A percentile compares a stretch with the other conserved stretches of the same genome.
These are phyloP conservation scores for Aspergillus glaucus DNA, from an alignment of 2,329 filamentous ascomycete genomes.

Conservation along the genomic window DNA sequence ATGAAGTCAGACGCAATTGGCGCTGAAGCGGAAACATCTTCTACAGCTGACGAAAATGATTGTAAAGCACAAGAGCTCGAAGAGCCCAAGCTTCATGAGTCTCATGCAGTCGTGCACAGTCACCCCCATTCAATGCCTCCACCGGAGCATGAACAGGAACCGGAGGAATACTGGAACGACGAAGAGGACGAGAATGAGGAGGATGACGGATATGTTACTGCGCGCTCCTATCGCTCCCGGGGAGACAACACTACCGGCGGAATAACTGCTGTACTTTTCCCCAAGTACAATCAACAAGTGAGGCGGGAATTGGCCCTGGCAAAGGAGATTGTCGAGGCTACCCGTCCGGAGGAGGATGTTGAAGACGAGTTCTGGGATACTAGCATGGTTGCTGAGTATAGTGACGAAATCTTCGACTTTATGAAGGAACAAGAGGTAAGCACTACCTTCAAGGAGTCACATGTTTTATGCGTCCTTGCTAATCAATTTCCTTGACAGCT, in stretches of 20 bases:
- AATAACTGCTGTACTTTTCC: slow-evolving; percentile 62
- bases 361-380: slow-evolving; percentile 90
- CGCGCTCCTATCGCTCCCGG: slow-evolving; percentile 69
- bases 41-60: slow-evolving; percentile 20
- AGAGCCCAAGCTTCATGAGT: slow-evolving; percentile 8
- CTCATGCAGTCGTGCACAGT: not conserved
- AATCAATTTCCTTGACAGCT: slow-evolving; percentile 43
- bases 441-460: slow-evolving; percentile 2
- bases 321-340: slow-evolving; percentile 60
- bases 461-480: slow-evolving; percentile 10
- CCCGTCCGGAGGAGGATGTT: slow-evolving; percentile 64
- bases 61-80: slow-evolving; percentile 16
- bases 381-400: slow-evolving; percentile 96
- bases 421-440: slow-evolving; percentile 81
- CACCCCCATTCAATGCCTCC: not conserved
- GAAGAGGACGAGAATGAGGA: slow-evolving; percentile 69
- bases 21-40: slow-evolving; percentile 20
- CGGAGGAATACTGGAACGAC: slow-evolving; percentile 70
- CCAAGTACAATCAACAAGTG: slow-evolving; percentile 62
- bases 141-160: slow-evolving; percentile 30
- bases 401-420: slow-evolving; percentile 90
- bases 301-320: slow-evolving; percentile 67
- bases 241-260: slow-evolving; percentile 66
- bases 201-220: slow-evolving; percentile 66
- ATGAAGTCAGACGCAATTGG: slow-evolving; percentile 22